These are phyloP conservation scores for Eimeria praecox DNA, from an alignment of 169 alveolate genomes.

Conservation along the genomic window DNA sequence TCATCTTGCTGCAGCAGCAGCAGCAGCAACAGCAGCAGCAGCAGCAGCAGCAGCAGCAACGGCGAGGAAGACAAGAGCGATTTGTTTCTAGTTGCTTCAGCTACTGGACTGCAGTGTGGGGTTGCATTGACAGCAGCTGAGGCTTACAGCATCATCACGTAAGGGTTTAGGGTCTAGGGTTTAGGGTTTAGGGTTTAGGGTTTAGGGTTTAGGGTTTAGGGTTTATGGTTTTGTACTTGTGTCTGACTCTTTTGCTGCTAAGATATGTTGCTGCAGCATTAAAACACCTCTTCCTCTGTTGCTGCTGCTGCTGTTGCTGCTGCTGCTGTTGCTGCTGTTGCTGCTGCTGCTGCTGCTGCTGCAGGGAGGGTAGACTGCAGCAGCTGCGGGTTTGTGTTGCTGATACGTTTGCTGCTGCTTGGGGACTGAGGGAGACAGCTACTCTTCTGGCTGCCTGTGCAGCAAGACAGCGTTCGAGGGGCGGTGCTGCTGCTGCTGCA, in stretches of 20 bases:
- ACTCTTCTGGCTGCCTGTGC: slow-evolving; percentile 11
- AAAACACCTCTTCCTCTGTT: slow-evolving; percentile 79
- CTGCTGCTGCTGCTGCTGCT: slow-evolving; percentile 16
- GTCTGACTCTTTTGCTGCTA: slow-evolving; percentile 94
- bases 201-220: slow-evolving; percentile 48
- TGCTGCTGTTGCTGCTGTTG: slow-evolving; percentile 53
- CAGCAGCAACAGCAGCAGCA: slow-evolving; percentile 47
- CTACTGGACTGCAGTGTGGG: slow-evolving; percentile 47
- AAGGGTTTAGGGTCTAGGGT: slow-evolving; percentile 1
- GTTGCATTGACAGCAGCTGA: not conserved
- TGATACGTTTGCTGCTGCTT: slow-evolving; percentile 25
- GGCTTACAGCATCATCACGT: not conserved
- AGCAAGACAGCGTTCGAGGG: not conserved
- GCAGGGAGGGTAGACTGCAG: slow-evolving; percentile 29
- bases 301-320: slow-evolving; percentile 27
- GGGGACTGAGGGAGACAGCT: slow-evolving; percentile 20
- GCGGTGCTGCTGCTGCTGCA: not conserved
- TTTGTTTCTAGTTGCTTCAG: slow-evolving; percentile 6
- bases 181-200: slow-evolving; percentile 46
- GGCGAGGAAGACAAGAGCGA: not conserved
- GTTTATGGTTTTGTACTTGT: not conserved
- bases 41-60: slow-evolving; percentile 37
- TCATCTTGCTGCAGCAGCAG: slow-evolving; percentile 28
- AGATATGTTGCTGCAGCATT: slow-evolving; percentile 92
- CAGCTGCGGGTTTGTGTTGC: slow-evolving; percentile 13